Percentiles rank a stretch among this genome's conserved stretches.
Conservation (phyloP, 2,329 filamentous ascomycete species). For the Leptodontidium sp. region DNA sequence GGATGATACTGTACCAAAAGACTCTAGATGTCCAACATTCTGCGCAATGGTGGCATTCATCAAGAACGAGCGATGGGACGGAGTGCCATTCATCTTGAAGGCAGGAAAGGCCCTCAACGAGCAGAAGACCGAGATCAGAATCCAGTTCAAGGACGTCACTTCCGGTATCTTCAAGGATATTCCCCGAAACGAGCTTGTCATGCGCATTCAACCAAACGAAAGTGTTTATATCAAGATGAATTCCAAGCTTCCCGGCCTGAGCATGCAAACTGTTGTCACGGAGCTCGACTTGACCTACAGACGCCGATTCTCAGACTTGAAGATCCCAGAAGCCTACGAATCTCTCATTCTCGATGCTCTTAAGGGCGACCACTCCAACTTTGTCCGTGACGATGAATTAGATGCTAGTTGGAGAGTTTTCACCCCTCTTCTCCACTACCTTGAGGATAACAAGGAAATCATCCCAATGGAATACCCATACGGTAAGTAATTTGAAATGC, state of each 20-base stretch:
- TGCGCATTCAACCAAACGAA: conserved; percentile 99
- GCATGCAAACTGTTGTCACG: conserved; percentile 99
- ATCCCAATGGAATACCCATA: conserved; percentile 99
- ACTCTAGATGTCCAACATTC: conserved; percentile 97
- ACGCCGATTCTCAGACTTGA: conserved; percentile 97
- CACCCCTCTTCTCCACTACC: conserved; percentile 94
- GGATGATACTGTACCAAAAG: conserved; percentile 96
- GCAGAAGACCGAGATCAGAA: conserved; percentile 99
- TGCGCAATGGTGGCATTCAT: conserved; percentile 97
- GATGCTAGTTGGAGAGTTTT: conserved; percentile 99
- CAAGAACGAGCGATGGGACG: conserved; percentile 99
- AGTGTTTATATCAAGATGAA: conserved; percentile 99
- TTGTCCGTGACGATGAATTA: conserved; percentile 94
- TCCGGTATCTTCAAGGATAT: conserved; percentile 99
- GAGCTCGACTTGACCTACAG: conserved; percentile 98
- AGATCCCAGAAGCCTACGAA: conserved; percentile 99
- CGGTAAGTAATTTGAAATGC: conserved; percentile 60
- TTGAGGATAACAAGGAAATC: conserved; percentile 99
- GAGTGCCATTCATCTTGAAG: conserved; percentile 99
- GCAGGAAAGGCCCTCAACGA: conserved; percentile 98
- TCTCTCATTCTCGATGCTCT: conserved; percentile 96
- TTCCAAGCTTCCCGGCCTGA: conserved; percentile 96
- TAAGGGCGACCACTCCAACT: conserved; percentile 99
- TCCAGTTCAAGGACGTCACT: conserved; percentile 99
- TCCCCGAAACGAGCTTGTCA: conserved; percentile 97